These are phyloP conservation scores for Termitomyces sp. DNA, from an alignment of 768 basidiomycete species.

Conservation along the genomic window DNA sequence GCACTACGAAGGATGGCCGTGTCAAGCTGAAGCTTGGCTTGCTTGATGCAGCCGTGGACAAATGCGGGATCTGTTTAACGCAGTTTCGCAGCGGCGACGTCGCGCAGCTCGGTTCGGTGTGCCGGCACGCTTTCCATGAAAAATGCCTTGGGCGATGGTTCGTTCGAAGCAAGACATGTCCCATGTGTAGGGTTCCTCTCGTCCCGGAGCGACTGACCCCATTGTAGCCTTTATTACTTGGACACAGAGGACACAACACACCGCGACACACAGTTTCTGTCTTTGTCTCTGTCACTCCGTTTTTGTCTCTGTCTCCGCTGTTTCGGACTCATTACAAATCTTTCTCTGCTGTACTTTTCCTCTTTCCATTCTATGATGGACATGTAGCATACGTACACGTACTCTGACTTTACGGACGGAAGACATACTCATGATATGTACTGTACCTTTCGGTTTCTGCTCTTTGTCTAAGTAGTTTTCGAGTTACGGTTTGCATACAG, in stretches of 20 bases:
- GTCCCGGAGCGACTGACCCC: constrained; percentile 23
- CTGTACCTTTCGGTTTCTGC: background rate
- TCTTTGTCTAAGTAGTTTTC: background rate
- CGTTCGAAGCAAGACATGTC: constrained; percentile 57
- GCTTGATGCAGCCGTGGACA: constrained; percentile 60
- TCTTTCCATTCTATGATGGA: background rate
- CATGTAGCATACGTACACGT: background rate
- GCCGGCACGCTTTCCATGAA: constrained; percentile 68
- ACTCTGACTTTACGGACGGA: background rate
- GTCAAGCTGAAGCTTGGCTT: constrained; percentile 68
- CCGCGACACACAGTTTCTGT: background rate
- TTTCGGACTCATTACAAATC: background rate
- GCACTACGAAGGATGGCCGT: constrained; percentile 61
- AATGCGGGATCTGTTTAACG: constrained; percentile 71
- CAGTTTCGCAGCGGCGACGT: constrained; percentile 62
- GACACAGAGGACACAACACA: background rate
- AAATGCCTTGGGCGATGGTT: constrained; percentile 63
- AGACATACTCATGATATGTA: background rate
- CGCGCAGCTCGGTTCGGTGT: constrained; percentile 54
- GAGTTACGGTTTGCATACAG: too few species aligned
- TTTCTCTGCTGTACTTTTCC: background rate
- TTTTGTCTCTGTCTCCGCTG: too few species aligned
- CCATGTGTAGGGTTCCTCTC: constrained; percentile 56
- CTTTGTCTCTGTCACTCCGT: background rate
- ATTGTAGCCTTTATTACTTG: constrained; percentile 10